A percentile compares a stretch with the other conserved stretches of the same genome.
Conservation (phyloP, 495 filamentous ascomycete species). For the Penicillium ochrochloron region DNA sequence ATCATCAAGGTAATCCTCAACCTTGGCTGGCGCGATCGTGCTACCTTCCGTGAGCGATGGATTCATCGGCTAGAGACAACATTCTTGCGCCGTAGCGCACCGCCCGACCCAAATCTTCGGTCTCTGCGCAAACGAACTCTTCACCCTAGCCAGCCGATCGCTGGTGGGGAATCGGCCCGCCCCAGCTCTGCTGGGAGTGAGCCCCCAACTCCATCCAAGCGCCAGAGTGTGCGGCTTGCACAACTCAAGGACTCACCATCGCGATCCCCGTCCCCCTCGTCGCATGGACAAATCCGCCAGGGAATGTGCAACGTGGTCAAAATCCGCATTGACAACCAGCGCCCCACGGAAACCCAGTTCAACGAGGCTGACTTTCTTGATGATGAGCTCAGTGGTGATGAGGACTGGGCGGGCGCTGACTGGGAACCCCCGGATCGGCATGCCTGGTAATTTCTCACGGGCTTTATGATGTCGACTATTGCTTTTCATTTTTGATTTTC, state of each 20-base stretch:
- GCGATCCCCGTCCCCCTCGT: neutral
- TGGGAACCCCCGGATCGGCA: conserved; percentile 30
- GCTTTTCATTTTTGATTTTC: neutral
- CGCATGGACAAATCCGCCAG: conserved; percentile 51
- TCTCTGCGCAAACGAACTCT: conserved; percentile 29
- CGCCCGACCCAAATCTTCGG: conserved; percentile 51
- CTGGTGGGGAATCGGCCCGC: conserved; percentile 10
- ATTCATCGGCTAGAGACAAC: conserved; percentile 63
- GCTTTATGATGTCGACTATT: neutral
- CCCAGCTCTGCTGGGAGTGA: conserved; percentile 21
- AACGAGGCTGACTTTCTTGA: conserved; percentile 83
- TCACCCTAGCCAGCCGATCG: neutral
- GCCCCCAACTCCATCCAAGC: conserved; percentile 38
- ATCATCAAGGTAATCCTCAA: conserved; percentile 72
- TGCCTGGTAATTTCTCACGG: conserved; percentile 31
- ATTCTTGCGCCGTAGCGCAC: conserved; percentile 61
- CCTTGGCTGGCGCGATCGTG: conserved; percentile 78
- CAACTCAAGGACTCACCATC: conserved; percentile 28
- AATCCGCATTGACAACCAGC: conserved; percentile 80
- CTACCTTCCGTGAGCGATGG: conserved; percentile 74
- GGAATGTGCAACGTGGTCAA: conserved; percentile 82
- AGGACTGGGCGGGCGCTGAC: conserved; percentile 72
- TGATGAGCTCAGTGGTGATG: conserved; percentile 68
- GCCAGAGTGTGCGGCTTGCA: conserved; percentile 48
- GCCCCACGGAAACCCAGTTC: conserved; percentile 72